Evolutionary conservation across 2,329 filamentous ascomycete species (phyloP).

Genomic region (Arthrobotrys pseudoclavata): DNA sequence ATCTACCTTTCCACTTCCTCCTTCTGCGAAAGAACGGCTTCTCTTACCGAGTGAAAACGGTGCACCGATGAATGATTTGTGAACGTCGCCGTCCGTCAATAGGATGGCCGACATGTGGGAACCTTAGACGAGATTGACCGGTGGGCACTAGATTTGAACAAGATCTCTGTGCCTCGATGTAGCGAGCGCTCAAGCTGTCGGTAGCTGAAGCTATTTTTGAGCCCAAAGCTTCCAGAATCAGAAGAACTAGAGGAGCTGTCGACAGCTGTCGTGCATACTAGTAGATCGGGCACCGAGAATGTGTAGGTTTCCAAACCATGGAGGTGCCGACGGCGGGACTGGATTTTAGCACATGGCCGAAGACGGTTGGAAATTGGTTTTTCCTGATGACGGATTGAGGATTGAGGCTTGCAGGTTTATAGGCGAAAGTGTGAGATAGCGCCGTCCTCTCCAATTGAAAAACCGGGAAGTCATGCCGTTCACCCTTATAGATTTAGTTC

Average conservation of each 20-base stretch:
- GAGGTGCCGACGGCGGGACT: constrained; percentile 7
- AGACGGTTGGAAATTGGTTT: constrained; percentile 7
- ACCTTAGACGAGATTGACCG: not conserved
- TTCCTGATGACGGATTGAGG: constrained; percentile 1
- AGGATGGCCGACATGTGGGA: not conserved
- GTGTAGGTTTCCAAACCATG: constrained; percentile 5
- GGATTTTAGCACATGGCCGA: not conserved
- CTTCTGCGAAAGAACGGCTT: too few relatives aligned
- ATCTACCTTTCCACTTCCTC: too few relatives aligned
- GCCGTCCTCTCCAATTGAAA: not conserved
- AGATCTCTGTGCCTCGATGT: constrained; percentile 3
- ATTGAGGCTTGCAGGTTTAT: constrained; percentile 11
- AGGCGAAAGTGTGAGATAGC: constrained; percentile 20
- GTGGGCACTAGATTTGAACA: not conserved
- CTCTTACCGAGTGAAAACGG: too few relatives aligned
- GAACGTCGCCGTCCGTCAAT: not conserved
- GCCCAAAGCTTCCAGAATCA: not conserved
- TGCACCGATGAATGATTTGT: too few relatives aligned
- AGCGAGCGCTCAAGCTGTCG: not conserved
- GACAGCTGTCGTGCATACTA: constrained; percentile 18
- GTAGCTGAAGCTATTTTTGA: constrained; percentile 1
- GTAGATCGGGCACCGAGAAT: not conserved
- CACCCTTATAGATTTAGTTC: not conserved
- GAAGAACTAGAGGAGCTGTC: constrained; percentile 1
- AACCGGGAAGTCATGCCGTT: constrained; percentile 2